A percentile compares a stretch with the other conserved stretches of the same genome.
These are phyloP conservation scores for Bipolaris zeicola DNA, from an alignment of 2,329 filamentous ascomycete species.

Conservation along the genomic window DNA sequence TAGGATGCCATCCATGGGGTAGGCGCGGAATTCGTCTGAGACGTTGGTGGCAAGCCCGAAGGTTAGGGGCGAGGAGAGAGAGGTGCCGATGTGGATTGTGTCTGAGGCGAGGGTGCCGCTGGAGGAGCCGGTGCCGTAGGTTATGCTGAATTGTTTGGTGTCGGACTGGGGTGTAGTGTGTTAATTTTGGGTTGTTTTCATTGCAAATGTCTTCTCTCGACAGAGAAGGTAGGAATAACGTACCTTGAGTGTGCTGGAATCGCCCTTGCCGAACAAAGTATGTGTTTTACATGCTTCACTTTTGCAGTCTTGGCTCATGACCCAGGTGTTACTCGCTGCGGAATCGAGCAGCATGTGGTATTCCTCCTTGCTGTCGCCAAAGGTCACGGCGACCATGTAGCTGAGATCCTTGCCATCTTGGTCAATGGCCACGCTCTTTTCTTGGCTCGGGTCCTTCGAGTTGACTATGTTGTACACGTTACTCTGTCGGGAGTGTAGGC, in stretches of 20 bases:
- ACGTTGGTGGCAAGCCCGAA: conserved; percentile 76
- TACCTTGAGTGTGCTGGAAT: conserved; percentile 67
- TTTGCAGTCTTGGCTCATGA: conserved; percentile 74
- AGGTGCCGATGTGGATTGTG: conserved; percentile 68
- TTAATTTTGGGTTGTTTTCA: not conserved
- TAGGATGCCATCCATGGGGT: conserved; percentile 87
- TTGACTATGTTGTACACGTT: conserved; percentile 55
- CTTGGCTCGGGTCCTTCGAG: conserved; percentile 37
- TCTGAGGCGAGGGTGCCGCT: conserved; percentile 70
- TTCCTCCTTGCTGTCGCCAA: conserved; percentile 57
- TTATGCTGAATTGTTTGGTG: conserved; percentile 65
- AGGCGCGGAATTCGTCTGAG: conserved; percentile 74
- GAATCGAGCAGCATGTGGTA: conserved; percentile 63
- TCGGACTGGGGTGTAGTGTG: conserved; percentile 45
- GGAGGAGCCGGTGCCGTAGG: conserved; percentile 79
- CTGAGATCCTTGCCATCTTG: conserved; percentile 61
- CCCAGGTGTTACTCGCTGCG: conserved; percentile 73
- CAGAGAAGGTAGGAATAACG: not conserved
- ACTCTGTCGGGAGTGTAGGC: conserved; percentile 46
- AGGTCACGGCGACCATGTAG: conserved; percentile 58
- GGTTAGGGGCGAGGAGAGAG: conserved; percentile 65
- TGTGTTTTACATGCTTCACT: conserved; percentile 71
- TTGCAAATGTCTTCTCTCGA: no score
- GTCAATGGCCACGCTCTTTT: conserved; percentile 57
- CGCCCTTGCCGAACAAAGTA: conserved; percentile 68